These are phyloP conservation scores for Sporothrix brunneoviolacea DNA, from an alignment of 2,329 filamentous ascomycete species.

Conservation along the genomic window DNA sequence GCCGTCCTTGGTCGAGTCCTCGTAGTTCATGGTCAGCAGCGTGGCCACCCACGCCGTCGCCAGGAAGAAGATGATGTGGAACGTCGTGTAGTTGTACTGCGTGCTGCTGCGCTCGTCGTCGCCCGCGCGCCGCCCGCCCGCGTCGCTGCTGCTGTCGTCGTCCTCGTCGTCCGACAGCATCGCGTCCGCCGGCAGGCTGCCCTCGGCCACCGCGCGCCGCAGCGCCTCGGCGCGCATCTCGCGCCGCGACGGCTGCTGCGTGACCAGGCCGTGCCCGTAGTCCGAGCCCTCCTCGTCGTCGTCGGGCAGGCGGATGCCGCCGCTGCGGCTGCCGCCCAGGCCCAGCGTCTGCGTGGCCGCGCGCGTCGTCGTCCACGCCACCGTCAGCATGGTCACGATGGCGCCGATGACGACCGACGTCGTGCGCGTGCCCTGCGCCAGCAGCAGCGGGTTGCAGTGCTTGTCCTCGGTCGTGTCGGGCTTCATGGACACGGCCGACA, in stretches of 20 bases:
- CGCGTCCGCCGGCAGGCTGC: constrained; percentile 84
- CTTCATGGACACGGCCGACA: constrained; percentile 98
- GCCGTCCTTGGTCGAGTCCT: constrained; percentile 54
- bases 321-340: constrained; percentile 53
- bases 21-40: constrained; percentile 69
- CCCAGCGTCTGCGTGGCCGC: constrained; percentile 87
- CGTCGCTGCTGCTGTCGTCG: constrained; percentile 56
- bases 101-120: constrained; percentile 86
- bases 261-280: constrained; percentile 66
- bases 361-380: constrained; percentile 94
- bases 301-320: constrained; percentile 57
- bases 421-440: constrained; percentile 77
- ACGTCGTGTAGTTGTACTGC: constrained; percentile 93
- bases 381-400: constrained; percentile 91
- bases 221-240: constrained; percentile 93
- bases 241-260: constrained; percentile 74
- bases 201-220: constrained; percentile 84
- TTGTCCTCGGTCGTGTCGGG: constrained; percentile 87
- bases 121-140: constrained; percentile 59
- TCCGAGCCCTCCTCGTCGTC: constrained; percentile 48
- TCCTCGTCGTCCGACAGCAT: constrained; percentile 66
- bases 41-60: constrained; percentile 95
- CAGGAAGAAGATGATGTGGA: constrained; percentile 96
- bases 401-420: constrained; percentile 89
- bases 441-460: constrained; percentile 86